Evolutionary conservation across 352 stramenopile species (phyloP), one percentile per base, ranked within the genome.

Genomic region (Pythium rhizo-oryzae): DNA sequence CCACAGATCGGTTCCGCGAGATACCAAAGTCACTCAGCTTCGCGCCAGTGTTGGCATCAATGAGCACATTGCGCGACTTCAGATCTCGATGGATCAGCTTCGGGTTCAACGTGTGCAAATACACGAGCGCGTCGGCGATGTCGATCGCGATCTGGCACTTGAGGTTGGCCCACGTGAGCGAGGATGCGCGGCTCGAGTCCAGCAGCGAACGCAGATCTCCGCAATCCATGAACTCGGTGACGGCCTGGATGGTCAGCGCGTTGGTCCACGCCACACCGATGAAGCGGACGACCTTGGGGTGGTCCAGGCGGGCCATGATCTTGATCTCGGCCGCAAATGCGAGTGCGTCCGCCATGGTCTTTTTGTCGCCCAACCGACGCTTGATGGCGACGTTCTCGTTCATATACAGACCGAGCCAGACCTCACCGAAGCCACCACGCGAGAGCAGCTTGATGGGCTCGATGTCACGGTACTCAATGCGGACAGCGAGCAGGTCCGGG

Each of bases 1-100:
- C 35, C 35, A n/a, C n/a, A n/a, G n/a, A n/a, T n/a, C n/a, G n/a
- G n/a, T n/a, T n/a, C n/a, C n/a, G n/a, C n/a, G n/a, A n/a, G n/a
- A n/a, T n/a, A n/a, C 86, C 87, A 64, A 96, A 96, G 65, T 96
- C 88, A 47, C 81, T 94, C 25, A 96, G 69, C 76, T 96, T 96
- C 44, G 87, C 85, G 80, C 53, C n/a, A n/a, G n/a, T n/a, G n/a
- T n/a, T n/a, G n/a, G 84, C 74, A 70, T 90, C 94, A 1, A 86
- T 54, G 18, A 86, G 59, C 37, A 86, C 64, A 28, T 84, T 82
- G 5, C 71, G 69, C 0, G 76, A 80, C 54, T 81, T 84, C 13
- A 86, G 62, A 21, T 80, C 76, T 21, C 72, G 74, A 47, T 89
- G 79, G 69, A 96, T 93, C 64, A 96, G 82, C 69, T 89, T 90